phyloP scores from a whole-genome alignment of 2,329 filamentous ascomycete species.

The Gaeumannomyces sp. region DNA sequence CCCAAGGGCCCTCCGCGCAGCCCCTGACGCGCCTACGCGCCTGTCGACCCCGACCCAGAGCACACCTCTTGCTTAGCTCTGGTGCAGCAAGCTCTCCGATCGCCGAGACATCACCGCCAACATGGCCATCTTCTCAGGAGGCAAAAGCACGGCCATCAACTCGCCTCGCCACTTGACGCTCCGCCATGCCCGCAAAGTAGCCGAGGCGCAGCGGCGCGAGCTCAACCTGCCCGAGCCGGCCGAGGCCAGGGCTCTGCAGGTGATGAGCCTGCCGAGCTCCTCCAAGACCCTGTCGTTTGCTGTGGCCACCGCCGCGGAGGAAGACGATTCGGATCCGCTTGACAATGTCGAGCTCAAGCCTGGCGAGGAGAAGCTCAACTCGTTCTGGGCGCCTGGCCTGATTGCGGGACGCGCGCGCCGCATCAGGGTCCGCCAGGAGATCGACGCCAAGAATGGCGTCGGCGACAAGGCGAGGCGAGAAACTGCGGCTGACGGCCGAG shows the following conservation, averaged over 20 bases:
- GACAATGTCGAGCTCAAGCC: constrained; percentile 14
- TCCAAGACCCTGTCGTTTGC: neutral
- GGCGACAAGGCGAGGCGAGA: neutral
- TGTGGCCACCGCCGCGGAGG: neutral
- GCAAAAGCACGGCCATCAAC: constrained; percentile 5
- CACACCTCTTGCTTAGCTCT: too few species aligned
- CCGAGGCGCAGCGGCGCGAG: neutral
- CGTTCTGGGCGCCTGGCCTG: constrained; percentile 17
- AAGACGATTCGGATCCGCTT: constrained; percentile 4
- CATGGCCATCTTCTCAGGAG: constrained; percentile 3
- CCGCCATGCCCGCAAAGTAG: constrained; percentile 13
- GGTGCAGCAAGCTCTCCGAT: too few species aligned
- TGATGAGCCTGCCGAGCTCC: neutral
- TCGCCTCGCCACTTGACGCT: constrained; percentile 19
- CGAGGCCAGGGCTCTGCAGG: neutral
- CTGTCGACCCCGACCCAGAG: too few species aligned
- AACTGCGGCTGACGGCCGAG: neutral
- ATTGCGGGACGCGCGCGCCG: constrained; percentile 14
- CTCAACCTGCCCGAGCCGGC: neutral
- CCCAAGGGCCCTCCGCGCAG: too few species aligned
- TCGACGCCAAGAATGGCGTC: neutral
- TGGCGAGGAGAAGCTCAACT: constrained; percentile 18
- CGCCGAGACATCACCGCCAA: neutral
- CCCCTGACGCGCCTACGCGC: too few species aligned
- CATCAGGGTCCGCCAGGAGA: constrained; percentile 9